Conservation (phyloP, 495 filamentous ascomycete genomes). For the Tuber microsphaerosporum region DNA sequence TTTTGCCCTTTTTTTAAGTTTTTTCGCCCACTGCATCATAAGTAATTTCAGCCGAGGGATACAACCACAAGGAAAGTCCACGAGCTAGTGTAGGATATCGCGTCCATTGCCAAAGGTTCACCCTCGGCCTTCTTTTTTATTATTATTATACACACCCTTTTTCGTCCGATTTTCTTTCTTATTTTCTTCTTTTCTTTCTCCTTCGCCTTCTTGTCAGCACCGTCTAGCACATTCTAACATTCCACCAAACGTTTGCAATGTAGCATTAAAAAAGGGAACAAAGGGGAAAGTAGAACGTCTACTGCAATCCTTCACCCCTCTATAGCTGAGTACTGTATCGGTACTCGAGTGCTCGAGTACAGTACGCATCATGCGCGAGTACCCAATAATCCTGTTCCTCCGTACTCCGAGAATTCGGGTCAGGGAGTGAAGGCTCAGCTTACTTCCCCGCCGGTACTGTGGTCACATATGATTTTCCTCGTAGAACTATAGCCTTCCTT, state of each 20-base stretch:
- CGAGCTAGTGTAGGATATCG: background rate
- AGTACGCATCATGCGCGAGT: slow-evolving; percentile 18
- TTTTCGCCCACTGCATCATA: background rate
- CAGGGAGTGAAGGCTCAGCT: slow-evolving; percentile 11
- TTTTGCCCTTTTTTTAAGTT: too few relatives aligned
- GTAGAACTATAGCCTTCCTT: slow-evolving; percentile 15
- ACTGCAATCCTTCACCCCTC: slow-evolving; percentile 3
- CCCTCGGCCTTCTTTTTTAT: background rate
- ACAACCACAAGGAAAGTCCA: background rate
- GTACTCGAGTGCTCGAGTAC: slow-evolving; percentile 2
- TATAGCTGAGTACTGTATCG: background rate
- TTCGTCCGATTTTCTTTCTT: background rate
- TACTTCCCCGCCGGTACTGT: background rate
- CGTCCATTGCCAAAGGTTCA: background rate
- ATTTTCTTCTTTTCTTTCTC: too few relatives aligned
- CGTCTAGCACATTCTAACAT: background rate
- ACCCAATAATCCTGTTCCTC: slow-evolving; percentile 7
- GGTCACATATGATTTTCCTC: background rate
- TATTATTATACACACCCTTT: background rate
- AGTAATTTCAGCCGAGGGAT: background rate
- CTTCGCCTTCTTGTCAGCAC: background rate
- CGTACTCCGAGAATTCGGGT: slow-evolving; percentile 29
- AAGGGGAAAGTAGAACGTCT: background rate
- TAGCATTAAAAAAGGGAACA: background rate
- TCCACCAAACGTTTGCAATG: slow-evolving; percentile 7